Evolutionary conservation across 1,139 yeast species (phyloP).

Genomic region (Suhomyces anneliseae): DNA sequence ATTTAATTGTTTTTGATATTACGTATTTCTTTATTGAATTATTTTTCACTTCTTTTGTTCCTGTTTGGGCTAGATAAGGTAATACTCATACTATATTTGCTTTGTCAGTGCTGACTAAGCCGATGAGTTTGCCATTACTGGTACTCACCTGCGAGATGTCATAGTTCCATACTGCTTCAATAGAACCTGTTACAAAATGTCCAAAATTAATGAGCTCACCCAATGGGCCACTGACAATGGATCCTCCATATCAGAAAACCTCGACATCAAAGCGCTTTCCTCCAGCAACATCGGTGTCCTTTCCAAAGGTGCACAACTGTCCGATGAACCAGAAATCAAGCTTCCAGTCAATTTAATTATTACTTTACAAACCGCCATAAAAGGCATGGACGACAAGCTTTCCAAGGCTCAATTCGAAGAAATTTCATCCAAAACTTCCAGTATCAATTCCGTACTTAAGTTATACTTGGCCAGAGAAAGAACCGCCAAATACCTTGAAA

Average conservation of each 20-base stretch:
- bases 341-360: constrained; percentile 43
- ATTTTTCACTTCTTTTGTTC: too few relatives aligned
- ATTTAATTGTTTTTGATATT: too few relatives aligned
- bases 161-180: neutral
- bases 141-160: neutral
- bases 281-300: constrained; percentile 43
- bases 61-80: too few relatives aligned
- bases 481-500: constrained; percentile 11
- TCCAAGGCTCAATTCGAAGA: constrained; percentile 17
- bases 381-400: constrained; percentile 13
- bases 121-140: neutral
- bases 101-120: neutral
- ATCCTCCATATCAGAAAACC: constrained; percentile 32
- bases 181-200: neutral
- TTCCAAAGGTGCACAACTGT: constrained; percentile 12
- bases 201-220: constrained; percentile 23
- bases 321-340: constrained; percentile 18
- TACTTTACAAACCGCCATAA: constrained; percentile 44
- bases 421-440: constrained; percentile 20
- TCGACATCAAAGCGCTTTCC: constrained; percentile 24
- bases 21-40: too few relatives aligned
- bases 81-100: too few relatives aligned
- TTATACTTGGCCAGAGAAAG: constrained; percentile 46
- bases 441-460: constrained; percentile 48
- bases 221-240: constrained; percentile 56